phyloP scores from a whole-genome alignment of 805 yeast species.

The Metschnikowia sp. region DNA sequence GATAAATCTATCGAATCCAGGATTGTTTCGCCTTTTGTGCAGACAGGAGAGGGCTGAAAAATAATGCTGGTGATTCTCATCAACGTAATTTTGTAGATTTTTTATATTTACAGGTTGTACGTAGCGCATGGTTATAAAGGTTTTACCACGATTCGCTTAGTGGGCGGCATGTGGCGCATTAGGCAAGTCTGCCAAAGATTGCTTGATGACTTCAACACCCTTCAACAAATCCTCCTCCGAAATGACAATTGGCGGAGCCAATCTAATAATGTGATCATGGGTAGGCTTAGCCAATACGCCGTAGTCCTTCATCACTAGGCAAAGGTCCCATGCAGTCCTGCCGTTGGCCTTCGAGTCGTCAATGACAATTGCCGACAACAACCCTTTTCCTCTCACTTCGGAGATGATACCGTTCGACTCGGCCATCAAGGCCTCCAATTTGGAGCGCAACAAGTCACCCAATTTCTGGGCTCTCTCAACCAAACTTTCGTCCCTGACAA shows the following conservation, averaged over 20 bases:
- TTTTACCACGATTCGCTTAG: constrained; percentile 18
- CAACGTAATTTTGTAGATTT: too few species aligned
- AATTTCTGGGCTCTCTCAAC: constrained; percentile 71
- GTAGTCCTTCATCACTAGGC: constrained; percentile 79
- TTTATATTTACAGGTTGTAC: too few species aligned
- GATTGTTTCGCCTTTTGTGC: too few species aligned
- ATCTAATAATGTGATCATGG: constrained; percentile 90
- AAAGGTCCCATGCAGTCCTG: constrained; percentile 93
- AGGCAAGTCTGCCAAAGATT: constrained; percentile 54
- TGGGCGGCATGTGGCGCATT: constrained; percentile 46
- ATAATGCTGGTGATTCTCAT: too few species aligned
- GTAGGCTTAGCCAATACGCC: constrained; percentile 97
- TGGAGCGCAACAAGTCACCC: constrained; percentile 65
- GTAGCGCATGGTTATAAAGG: too few species aligned
- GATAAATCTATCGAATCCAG: too few species aligned
- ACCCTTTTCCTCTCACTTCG: constrained; percentile 80
- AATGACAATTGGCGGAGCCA: constrained; percentile 94
- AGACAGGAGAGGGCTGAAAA: too few species aligned
- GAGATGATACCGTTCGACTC: constrained; percentile 52
- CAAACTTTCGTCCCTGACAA: constrained; percentile 81
- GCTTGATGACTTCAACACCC: constrained; percentile 73
- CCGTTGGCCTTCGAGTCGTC: constrained; percentile 82
- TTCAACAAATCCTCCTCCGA: constrained; percentile 78
- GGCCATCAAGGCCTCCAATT: constrained; percentile 50
- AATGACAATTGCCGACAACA: constrained; percentile 86